Conservation (phyloP, 2,329 filamentous ascomycete species). For the Talaromyces islandicus region DNA sequence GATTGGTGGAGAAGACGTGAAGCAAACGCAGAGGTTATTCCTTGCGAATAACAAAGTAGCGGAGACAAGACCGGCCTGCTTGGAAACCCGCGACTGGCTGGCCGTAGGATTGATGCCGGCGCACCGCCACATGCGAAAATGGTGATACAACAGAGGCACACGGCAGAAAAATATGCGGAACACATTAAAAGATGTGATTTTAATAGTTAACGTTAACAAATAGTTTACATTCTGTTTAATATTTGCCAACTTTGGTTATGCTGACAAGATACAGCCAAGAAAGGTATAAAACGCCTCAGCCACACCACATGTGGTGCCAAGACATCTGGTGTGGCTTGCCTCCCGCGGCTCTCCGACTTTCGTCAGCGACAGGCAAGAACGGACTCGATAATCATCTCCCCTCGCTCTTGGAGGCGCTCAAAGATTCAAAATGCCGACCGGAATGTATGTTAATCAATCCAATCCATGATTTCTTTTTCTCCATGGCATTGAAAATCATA, state of each 20-base stretch:
- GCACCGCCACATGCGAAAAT: constrained; percentile 9
- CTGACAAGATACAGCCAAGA: neutral
- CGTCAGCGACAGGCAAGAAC: neutral
- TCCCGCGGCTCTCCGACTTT: constrained; percentile 2
- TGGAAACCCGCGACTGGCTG: neutral
- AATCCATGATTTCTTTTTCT: neutral
- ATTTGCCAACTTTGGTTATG: neutral
- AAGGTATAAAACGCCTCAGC: neutral
- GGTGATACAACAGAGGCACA: neutral
- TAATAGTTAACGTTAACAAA: neutral
- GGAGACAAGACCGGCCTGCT: neutral
- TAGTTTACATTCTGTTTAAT: neutral
- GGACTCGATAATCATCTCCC: neutral
- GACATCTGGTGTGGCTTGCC: constrained; percentile 6
- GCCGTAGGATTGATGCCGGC: neutral
- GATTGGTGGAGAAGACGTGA: neutral
- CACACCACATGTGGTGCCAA: constrained; percentile 11
- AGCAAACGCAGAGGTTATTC: neutral
- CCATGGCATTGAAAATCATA: neutral
- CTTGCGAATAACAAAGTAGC: neutral
- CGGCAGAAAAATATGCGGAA: neutral
- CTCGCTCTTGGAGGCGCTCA: neutral
- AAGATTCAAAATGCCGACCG: constrained; percentile 15
- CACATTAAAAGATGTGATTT: neutral
- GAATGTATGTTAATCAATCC: constrained; percentile 15